Base-by-base conservation (phyloP, 2,329 filamentous ascomycete species). In the Verticillium tricorpus region DNA sequence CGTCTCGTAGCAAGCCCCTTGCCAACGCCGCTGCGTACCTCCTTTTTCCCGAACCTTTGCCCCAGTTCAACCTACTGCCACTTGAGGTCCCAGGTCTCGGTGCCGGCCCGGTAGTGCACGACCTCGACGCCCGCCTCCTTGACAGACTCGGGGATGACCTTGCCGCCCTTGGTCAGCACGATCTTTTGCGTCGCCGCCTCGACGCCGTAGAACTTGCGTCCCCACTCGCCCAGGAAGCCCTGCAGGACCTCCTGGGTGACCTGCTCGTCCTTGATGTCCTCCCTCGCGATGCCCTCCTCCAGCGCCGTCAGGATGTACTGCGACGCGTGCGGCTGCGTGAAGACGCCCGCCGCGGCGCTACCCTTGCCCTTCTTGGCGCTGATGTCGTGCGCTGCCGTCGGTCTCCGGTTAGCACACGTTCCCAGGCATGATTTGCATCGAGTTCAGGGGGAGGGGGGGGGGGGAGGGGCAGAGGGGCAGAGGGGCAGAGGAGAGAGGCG, bases 311-410 rank as follows among this genome's bases (percentile, higher is more conserved):
- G 76, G 56, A 92, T 87, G 57, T 88, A 81, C 60, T 86, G 86
- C 2, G 87, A 80, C 0, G 86, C 87, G 70, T 87, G 87, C 4
- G 89, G 88, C 76, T 94, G 91, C 1, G 91, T 93, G 73, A 92
- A 94, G 54, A 93, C 90, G 5, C 91, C 91, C 0, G 91, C 91
- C 0, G 89, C 85, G 1, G 87, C 83, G 71, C 78, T 82, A 57
- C 80, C 80, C 58, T 77, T 76, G 22, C 81, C 84, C 60, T 83
- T 81, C 76, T 90, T 90, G 64, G 84, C 81, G 31, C 71, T 74
- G 22, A 83, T 78, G 50, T 83, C 80, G 72, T 90, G 88, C 19
- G 87, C 58, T 59, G 28, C 28, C 34, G 14, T 35, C 34, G 9
- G 9, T 4, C 34, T 5, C 17, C 12, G 3, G 40, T 35, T 37